Base-by-base conservation (phyloP, 225 moss, liverwort and hornwort species). In the Marchantia paleacea region DNA sequence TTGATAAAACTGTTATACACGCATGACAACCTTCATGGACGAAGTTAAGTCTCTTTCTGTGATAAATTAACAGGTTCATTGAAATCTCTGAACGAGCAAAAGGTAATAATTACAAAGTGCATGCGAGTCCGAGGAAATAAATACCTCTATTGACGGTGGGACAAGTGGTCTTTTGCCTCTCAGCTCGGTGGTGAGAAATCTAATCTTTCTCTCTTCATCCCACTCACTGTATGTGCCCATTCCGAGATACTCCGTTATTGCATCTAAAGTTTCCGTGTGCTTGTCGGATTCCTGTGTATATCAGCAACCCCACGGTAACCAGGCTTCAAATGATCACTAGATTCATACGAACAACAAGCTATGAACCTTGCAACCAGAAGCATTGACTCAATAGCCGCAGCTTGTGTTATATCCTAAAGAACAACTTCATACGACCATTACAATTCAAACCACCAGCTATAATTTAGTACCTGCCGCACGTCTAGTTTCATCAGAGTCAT, bases 401-500 rank as follows among this genome's bases (percentile, higher is more conserved):
- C 3, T 74, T 25, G 3, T 65, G n/a, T 24, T 24, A 65, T 26
- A 65, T 7, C 20, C 25, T 0, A 15, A 58, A 58, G 29, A 8
- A 72, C 2, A 49, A 8, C 61, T 51, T 72, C n/a, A 50, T 22
- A 0, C 20, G 3, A 9, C 3, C 47, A 28, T 48, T 50, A 48
- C 72, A 24, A 48, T 24, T 72, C 10, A 11, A n/a, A 50, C 19
- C 15, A 1, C 11, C 48, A 6, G 1, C 20, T 18, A 24, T 52
- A 15, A 76, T 30, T 30, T 20, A 25, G n/a, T 84, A 89, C 89
- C 87, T 89, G 89, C 25, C 92, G 90, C 13, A 95, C 69, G 81
- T 95, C 95, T 51, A 95, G 90, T 82, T 95, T 95, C 95, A 93
- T 93, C 7, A 95, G 85, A 72, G 95, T 92, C 95, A 95, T 93